Base-by-base conservation (phyloP, 164 flowering plant species). In the Vitis rupestris region DNA sequence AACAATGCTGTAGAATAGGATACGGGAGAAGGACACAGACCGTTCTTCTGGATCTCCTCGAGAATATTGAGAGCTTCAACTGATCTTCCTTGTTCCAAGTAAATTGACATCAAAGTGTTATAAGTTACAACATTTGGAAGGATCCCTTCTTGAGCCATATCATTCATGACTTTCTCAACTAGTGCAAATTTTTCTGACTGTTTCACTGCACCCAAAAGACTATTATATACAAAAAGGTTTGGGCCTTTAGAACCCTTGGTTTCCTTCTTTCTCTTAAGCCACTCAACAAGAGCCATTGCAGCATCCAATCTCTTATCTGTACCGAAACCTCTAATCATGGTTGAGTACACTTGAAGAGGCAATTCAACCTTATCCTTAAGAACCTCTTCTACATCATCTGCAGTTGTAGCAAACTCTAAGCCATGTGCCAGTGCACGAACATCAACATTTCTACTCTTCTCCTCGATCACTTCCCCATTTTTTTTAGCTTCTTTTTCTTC, bases 171-270 rank as follows among this genome's bases (percentile, higher is more conserved):
- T 19, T 59, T 75, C 16, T 85, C 90, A 37, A 82, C 78, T 68
- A 60, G 13, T 11, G 73, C 90, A 79, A 69, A 84, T 52, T 75
- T 62, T 52, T 65, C 76, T 16, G 81, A 78, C 59, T 88, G 87
- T 76, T 90, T 96, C 70, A 88, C 68, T 4, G 97, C 96, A 62
- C 97, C 94, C 78, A 92, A 73, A 37, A 96, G 86, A 69, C 92
- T 88, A 61, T 96, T 93, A 69, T 92, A 96, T 44, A 90, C 83
- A 69, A 81, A 93, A 51, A 88, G 74, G 66, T 93, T 96, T 9
- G 91, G 96, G 48, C 81, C 82, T 30, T 72, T 69, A 7, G 51
- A 53, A 69, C 86, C 80, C 62, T 72, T 56, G 6, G 65, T 73
- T 62, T 82, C 85, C n/a, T 74, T 84, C 83, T 80, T 91, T 61